Conservation (phyloP, 2,329 filamentous ascomycete species). For the Ophiosphaerella herpotricha region DNA sequence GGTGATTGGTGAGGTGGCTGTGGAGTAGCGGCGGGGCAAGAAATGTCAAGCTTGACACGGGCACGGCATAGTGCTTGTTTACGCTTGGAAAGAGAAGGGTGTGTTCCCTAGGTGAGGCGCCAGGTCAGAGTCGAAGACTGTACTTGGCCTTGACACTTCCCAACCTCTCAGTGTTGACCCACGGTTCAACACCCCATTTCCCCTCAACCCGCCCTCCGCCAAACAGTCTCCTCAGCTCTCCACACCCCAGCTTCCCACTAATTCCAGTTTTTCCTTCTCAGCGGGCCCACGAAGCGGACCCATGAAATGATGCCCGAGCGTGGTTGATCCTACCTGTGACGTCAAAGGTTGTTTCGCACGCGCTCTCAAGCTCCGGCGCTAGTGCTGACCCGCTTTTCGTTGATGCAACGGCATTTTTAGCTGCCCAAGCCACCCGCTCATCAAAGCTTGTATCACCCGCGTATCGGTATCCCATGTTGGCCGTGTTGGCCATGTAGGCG, state of each 20-base stretch:
- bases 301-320: not conserved
- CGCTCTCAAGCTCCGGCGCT: not conserved
- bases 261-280: slow-evolving; percentile 9
- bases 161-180: not conserved
- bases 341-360: slow-evolving; percentile 7
- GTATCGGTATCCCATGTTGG: slow-evolving; percentile 7
- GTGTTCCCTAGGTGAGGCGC: slow-evolving; percentile 3
- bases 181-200: not conserved
- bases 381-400: slow-evolving; percentile 24
- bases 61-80: slow-evolving; percentile 20
- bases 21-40: slow-evolving; percentile 11
- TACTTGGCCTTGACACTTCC: not conserved
- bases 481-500: slow-evolving; percentile 3
- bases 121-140: not conserved
- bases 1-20: slow-evolving; percentile 12
- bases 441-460: slow-evolving; percentile 22
- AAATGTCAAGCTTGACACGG: slow-evolving; percentile 25
- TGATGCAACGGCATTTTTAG: slow-evolving; percentile 25
- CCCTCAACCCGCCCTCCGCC: slow-evolving; percentile 5
- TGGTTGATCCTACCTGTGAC: slow-evolving; percentile 13
- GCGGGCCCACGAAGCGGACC: slow-evolving; percentile 1
- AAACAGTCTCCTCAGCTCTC: slow-evolving; percentile 19
- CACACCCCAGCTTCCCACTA: slow-evolving; percentile 15
- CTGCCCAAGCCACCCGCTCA: slow-evolving; percentile 16
- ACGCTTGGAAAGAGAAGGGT: slow-evolving; percentile 14